Base-by-base conservation (phyloP, 768 basidiomycete species). In the Artomyces pyxidatus region DNA sequence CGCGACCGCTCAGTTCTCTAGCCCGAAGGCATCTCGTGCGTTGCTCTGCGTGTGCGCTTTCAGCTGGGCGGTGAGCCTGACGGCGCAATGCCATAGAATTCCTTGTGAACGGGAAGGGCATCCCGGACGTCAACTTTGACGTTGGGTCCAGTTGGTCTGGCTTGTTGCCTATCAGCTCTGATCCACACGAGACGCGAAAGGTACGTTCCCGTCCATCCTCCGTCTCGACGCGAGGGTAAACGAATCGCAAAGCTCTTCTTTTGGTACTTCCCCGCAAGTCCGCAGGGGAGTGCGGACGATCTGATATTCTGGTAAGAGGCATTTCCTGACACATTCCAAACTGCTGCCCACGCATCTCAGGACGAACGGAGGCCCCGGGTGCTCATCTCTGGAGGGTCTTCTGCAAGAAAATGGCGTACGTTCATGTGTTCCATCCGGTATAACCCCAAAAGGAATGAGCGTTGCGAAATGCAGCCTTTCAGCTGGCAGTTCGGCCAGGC, bases 351-450 rank as follows among this genome's bases (percentile, higher is more conserved):
- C n/a, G 22, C 16, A 29, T 10, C 22, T 6, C 19, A 56, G 55
- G 55, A 54, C 55, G 32, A 56, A 56, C 11, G 55, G 55, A 14
- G 55, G 55, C 12, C 55, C 55, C 19, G 55, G 55, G 26, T 56
- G 55, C 32, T 56, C 55, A 28, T 54, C 52, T 5, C 25, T 56
- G 2, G 55, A 37, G 16, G 52, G 55, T 14, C 49, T 56, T 39
- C 47, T 56, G 26, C 55, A 56, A 28, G 55, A 56, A 27, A 56
- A 54, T n/a, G 55, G 55, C 28, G 55, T 56, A 48, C n/a, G 17
- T 22, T 11, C 9, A n/a, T 16, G 1, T 14, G 23, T 46, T 11
- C n/a, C 8, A 4, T 14, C 22, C 16, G 3, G 5, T 3, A 19
- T 16, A 7, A 28, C 42, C 7, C 28, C 16, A 22, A 3, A 11